These are phyloP conservation scores for Pinus taeda DNA, from an alignment of 75 land plant species.

Conservation along the genomic window DNA sequence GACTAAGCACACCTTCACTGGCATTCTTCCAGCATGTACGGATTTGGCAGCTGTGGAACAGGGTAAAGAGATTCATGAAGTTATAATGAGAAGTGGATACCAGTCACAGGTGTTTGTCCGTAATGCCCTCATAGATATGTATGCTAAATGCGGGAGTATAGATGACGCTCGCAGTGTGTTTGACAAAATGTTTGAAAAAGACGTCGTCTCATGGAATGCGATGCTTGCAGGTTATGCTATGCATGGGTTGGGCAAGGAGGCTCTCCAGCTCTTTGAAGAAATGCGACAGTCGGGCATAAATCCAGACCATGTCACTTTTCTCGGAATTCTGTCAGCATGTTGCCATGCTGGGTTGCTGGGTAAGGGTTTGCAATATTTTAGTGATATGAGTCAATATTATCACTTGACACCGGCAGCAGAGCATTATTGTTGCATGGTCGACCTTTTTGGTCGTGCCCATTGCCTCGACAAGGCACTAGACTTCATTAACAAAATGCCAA, in stretches of 20 bases:
- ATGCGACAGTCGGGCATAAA: slow-evolving; percentile 25
- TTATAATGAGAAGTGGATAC: slow-evolving; percentile 1
- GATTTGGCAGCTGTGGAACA: slow-evolving; percentile 2
- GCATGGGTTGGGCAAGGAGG: slow-evolving; percentile 12
- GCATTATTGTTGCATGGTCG: slow-evolving; percentile 34
- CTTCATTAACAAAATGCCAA: slow-evolving; percentile 22
- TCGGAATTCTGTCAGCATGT: slow-evolving; percentile 14
- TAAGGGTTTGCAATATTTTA: slow-evolving; percentile 13
- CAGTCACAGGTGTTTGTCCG: slow-evolving; percentile 7
- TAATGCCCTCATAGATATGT: slow-evolving; percentile 22
- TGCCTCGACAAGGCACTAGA: slow-evolving; percentile 19
- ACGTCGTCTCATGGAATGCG: slow-evolving; percentile 19
- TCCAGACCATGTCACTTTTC: slow-evolving; percentile 33
- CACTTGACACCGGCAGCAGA: slow-evolving; percentile 20
- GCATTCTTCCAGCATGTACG: slow-evolving; percentile 12
- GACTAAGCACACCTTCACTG: not conserved
- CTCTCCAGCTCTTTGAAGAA: not conserved
- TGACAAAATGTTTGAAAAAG: not conserved
- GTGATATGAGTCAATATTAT: slow-evolving; percentile 11
- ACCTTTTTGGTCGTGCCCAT: slow-evolving; percentile 39
- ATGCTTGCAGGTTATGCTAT: slow-evolving; percentile 28
- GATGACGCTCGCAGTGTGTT: slow-evolving; percentile 11
- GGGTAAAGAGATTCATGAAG: slow-evolving; percentile 15
- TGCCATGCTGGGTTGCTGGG: slow-evolving; percentile 15
- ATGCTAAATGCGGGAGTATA: slow-evolving; percentile 25